Conservation (phyloP, 2,329 filamentous ascomycete species). For the Fusarium lateritium region DNA sequence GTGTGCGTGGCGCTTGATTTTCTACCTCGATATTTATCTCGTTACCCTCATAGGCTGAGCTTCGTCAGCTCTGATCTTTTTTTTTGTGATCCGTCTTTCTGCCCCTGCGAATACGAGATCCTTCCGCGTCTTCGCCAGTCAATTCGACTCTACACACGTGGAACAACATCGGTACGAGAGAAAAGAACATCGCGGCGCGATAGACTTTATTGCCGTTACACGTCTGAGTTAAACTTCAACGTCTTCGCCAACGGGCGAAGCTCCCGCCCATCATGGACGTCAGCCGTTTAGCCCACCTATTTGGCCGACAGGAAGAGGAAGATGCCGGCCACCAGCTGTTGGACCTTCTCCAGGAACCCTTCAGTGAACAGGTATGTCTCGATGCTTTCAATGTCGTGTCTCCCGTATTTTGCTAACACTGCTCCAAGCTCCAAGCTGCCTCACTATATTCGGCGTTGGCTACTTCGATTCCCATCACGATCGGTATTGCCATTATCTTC, state of each 20-base stretch:
- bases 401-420: constrained; percentile 18
- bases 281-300: constrained; percentile 22
- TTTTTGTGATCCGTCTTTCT: constrained; percentile 14
- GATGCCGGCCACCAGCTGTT: constrained; percentile 62
- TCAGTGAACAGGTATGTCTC: constrained; percentile 60
- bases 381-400: not conserved
- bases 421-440: constrained; percentile 48
- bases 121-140: constrained; percentile 1
- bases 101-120: constrained; percentile 40
- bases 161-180: constrained; percentile 1
- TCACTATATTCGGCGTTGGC: constrained; percentile 85
- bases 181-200: not conserved
- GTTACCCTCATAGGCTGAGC: constrained; percentile 12
- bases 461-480: constrained; percentile 83
- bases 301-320: constrained; percentile 31
- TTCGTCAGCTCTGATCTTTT: constrained; percentile 18
- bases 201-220: not conserved
- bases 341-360: constrained; percentile 66
- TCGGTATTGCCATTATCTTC: constrained; percentile 83
- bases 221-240: constrained; percentile 28
- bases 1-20: constrained; percentile 28
- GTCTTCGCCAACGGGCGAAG: constrained; percentile 47
- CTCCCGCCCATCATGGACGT: constrained; percentile 45
- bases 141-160: constrained; percentile 20
- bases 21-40: not conserved